Evolutionary conservation across 2,329 filamentous ascomycete genomes (phyloP).

Genomic region (Aspergillus versicolor): DNA sequence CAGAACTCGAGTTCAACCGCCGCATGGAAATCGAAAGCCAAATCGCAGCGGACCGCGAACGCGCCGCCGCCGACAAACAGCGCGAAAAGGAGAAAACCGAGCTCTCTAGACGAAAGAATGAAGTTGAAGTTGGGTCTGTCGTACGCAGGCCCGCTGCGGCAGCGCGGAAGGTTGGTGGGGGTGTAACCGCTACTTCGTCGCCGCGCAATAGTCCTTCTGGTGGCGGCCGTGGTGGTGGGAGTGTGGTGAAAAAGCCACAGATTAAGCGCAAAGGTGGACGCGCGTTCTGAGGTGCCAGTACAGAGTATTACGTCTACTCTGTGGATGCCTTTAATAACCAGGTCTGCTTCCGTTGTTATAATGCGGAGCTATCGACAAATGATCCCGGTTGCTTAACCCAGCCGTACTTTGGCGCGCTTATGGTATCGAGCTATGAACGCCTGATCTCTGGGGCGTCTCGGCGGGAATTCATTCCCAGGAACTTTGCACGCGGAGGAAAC

Average conservation of each 20-base stretch:
- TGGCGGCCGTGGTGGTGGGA: constrained; percentile 28
- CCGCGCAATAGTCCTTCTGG: constrained; percentile 20
- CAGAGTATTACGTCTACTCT: not conserved
- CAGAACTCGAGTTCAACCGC: constrained; percentile 86
- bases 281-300: constrained; percentile 26
- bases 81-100: constrained; percentile 39
- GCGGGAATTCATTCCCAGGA: too few species aligned
- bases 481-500: too few species aligned
- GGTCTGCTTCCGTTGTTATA: not conserved
- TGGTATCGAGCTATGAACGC: not conserved
- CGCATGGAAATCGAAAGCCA: constrained; percentile 91
- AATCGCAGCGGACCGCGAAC: constrained; percentile 81
- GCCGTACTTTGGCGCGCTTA: not conserved
- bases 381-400: not conserved
- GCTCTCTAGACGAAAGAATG: constrained; percentile 32
- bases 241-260: constrained; percentile 41
- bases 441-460: too few species aligned
- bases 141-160: constrained; percentile 35
- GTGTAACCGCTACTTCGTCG: constrained; percentile 29
- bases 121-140: constrained; percentile 36
- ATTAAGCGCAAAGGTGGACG: constrained; percentile 36
- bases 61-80: constrained; percentile 42
- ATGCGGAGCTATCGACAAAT: not conserved
- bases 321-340: not conserved
- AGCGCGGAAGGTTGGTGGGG: constrained; percentile 29